Conservation (phyloP, 305 asterid species). For the Stenogyne calaminthoides region DNA sequence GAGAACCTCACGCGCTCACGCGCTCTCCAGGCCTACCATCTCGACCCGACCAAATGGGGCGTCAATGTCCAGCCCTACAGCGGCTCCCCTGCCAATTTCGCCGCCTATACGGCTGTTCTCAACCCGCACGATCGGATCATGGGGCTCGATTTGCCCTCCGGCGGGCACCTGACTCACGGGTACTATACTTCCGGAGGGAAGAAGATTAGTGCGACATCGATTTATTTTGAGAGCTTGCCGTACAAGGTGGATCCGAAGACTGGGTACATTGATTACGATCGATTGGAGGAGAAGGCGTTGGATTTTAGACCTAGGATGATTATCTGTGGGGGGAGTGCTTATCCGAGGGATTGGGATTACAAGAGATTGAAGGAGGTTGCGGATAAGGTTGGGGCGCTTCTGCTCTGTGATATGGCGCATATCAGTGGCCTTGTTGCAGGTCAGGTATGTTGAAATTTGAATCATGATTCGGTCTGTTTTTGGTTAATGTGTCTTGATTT, state of each 20-base stretch:
- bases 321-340: constrained; percentile 94
- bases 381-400: constrained; percentile 83
- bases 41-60: constrained; percentile 92
- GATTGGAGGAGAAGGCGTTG: constrained; percentile 91
- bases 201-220: constrained; percentile 89
- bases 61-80: constrained; percentile 96
- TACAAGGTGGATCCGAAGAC: constrained; percentile 76
- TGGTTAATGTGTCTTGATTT: constrained; percentile 17
- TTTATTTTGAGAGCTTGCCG: constrained; percentile 92
- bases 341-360: constrained; percentile 96
- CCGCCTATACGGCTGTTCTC: constrained; percentile 91
- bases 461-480: neutral
- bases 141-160: constrained; percentile 95
- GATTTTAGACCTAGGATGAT: constrained; percentile 93
- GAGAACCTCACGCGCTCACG: constrained; percentile 88
- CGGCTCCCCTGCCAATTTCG: constrained; percentile 93
- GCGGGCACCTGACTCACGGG: constrained; percentile 94
- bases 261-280: constrained; percentile 83
- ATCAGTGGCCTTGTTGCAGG: constrained; percentile 99
- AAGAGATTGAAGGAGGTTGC: constrained; percentile 72
- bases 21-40: constrained; percentile 82
- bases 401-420: constrained; percentile 98
- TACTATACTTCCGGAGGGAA: constrained; percentile 86
- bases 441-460: constrained; percentile 50
- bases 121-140: constrained; percentile 91